Percentiles rank a stretch among this genome's conserved stretches.
phyloP scores from a whole-genome alignment of 805 yeast species.

The Pichia pseudocactophila region DNA sequence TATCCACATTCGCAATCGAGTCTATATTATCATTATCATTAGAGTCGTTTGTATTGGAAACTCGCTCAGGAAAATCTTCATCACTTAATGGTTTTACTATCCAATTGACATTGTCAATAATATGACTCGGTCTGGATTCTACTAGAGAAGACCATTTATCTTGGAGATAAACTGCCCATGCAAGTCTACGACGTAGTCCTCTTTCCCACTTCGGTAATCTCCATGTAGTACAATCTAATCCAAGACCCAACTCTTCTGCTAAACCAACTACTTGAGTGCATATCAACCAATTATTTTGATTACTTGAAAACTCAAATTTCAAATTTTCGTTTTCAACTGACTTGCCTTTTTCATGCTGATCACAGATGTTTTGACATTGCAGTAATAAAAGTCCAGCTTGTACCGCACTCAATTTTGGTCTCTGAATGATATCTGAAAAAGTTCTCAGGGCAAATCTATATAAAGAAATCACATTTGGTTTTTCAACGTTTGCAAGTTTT shows the following conservation, averaged over 20 bases:
- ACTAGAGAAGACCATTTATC: constrained; percentile 85
- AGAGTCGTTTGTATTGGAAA: constrained; percentile 29
- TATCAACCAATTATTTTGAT: constrained; percentile 70
- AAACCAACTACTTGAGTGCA: constrained; percentile 81
- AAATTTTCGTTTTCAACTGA: not conserved
- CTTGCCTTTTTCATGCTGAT: not conserved
- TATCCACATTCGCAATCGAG: constrained; percentile 33
- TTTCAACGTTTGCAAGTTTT: constrained; percentile 60
- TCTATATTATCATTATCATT: constrained; percentile 1
- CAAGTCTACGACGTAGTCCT: constrained; percentile 74
- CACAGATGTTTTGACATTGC: constrained; percentile 39
- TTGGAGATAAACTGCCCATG: constrained; percentile 93
- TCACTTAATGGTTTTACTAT: constrained; percentile 56
- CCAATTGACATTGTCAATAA: constrained; percentile 70
- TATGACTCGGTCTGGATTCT: constrained; percentile 80
- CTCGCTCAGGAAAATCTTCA: constrained; percentile 71
- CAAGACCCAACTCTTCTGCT: constrained; percentile 85
- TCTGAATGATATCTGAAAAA: constrained; percentile 63
- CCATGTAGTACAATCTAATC: constrained; percentile 88
- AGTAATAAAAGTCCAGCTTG: constrained; percentile 79
- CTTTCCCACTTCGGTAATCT: constrained; percentile 92
- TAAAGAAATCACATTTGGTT: constrained; percentile 67
- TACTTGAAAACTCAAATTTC: constrained; percentile 12
- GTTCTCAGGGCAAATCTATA: constrained; percentile 59
- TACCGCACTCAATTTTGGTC: constrained; percentile 86